These are phyloP conservation scores for Fusarium piperis DNA, from an alignment of 2,329 filamentous ascomycete genomes.

Conservation along the genomic window DNA sequence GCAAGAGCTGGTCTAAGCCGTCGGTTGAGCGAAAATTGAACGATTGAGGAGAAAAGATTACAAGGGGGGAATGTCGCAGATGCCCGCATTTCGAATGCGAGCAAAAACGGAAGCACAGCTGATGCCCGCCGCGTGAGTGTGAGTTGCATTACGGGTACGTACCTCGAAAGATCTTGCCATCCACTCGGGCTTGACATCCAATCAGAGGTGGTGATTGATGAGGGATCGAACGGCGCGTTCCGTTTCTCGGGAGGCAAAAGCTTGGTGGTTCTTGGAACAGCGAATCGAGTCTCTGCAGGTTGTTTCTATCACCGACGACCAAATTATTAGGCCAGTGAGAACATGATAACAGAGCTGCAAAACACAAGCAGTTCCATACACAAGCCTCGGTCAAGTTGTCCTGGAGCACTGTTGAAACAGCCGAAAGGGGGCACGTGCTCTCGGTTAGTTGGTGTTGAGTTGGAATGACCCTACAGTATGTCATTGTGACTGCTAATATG, in stretches of 20 bases:
- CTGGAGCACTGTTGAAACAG: neutral
- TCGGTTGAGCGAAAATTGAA: neutral
- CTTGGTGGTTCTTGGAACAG: neutral
- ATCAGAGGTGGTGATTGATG: neutral
- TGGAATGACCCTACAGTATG: neutral
- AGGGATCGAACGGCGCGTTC: conserved; percentile 5
- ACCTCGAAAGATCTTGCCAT: neutral
- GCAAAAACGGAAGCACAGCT: conserved; percentile 12
- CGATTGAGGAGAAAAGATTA: neutral
- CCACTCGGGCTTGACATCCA: neutral
- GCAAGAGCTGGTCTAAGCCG: neutral
- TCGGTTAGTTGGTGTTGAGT: neutral
- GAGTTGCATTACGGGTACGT: conserved; percentile 4
- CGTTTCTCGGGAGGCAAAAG: neutral
- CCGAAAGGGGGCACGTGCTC: neutral
- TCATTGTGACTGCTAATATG: neutral
- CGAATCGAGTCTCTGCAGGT: neutral
- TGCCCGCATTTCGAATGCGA: conserved; percentile 14
- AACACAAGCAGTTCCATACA: neutral
- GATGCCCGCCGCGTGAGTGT: conserved; percentile 29
- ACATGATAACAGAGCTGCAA: neutral
- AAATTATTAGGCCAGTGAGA: neutral
- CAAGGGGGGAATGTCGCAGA: neutral
- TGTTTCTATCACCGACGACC: neutral
- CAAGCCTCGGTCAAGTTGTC: neutral